Evolutionary conservation across 306 rosid genomes (phyloP), one percentile per base, ranked within the genome.

Genomic region (Cicer bijugum): DNA sequence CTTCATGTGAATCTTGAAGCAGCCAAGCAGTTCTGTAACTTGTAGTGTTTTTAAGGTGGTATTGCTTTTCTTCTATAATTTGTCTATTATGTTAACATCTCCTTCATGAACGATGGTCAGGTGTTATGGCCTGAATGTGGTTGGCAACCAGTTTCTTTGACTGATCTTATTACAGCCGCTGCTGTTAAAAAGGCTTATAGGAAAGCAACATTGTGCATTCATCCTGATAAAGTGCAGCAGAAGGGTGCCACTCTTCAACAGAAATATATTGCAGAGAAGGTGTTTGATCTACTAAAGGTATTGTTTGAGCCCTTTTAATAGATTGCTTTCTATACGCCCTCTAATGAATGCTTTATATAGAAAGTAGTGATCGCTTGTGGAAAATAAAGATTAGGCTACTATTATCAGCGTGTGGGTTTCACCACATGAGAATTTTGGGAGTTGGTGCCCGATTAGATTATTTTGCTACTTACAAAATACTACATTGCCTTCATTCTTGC

Each of bases 171-270:
- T 72, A 81, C 89, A 45, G 96, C 71, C 6, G 86, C 85, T 20
- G 77, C 92, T 59, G 99, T 94, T 62, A 91, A 87, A 87, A 94
- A 88, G 81, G 85, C 68, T 52, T 94, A 91, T 67, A 89, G 97
- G 83, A 94, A 91, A 84, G 97, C 99, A 47, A 94, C 96, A 48
- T 81, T 94, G 78, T 91, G 97, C 82, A 94, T 90, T 82, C 99
- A 94, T 79, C 99, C 99, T 2, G 99, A 94, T 86, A 94, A 91
- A 84, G 99, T 94, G 78, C 99, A 94, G 74, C 99, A 94, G 80
- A 94, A 91, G 76, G 99, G 99, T 62, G 99, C 99, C 55, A 94
- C 74, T 77, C 92, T 94, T 75, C 99, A 94, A 58, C 99, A 94
- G 81, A 94, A 94, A 78, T 94, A 90, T 85, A 52, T 94, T 66